Percentiles rank a stretch among this genome's conserved stretches.
Conservation (phyloP, 805 yeast species). For the Wickerhamiella domercqiae region DNA sequence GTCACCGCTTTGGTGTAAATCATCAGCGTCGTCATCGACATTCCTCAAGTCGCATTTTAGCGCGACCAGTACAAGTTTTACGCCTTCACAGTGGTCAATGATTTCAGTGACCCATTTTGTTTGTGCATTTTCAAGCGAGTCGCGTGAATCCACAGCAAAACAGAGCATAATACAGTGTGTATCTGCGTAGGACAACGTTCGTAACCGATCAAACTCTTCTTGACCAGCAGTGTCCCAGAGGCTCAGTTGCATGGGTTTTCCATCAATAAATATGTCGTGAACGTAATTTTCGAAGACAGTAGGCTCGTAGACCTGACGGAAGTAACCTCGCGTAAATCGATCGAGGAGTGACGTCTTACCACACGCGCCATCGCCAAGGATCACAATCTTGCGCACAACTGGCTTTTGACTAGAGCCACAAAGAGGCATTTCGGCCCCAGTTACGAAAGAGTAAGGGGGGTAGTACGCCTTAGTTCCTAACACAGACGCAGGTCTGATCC, state of each 20-base stretch:
- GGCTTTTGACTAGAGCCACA: conserved; percentile 24
- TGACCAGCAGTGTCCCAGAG: conserved; percentile 99
- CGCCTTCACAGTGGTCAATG: conserved; percentile 94
- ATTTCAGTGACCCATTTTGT: conserved; percentile 96
- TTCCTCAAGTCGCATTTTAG: conserved; percentile 84
- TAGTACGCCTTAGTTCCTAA: background rate
- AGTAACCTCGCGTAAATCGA: conserved; percentile 92
- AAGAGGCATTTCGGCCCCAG: conserved; percentile 21
- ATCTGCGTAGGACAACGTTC: conserved; percentile 85
- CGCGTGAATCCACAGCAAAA: conserved; percentile 85
- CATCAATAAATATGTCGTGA: conserved; percentile 91
- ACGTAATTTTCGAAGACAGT: conserved; percentile 95
- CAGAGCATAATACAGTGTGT: conserved; percentile 96
- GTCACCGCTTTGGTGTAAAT: conserved; percentile 22
- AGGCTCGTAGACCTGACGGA: conserved; percentile 96
- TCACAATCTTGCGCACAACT: conserved; percentile 85
- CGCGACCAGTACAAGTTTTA: conserved; percentile 83
- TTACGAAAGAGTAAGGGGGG: background rate
- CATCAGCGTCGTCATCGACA: conserved; percentile 36
- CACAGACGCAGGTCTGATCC: background rate
- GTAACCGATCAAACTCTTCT: conserved; percentile 88
- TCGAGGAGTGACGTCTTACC: conserved; percentile 91
- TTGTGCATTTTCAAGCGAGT: conserved; percentile 87
- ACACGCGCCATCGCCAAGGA: conserved; percentile 96
- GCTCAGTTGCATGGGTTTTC: conserved; percentile 79